phyloP scores from a whole-genome alignment of 805 yeast genomes.

The Starmerella potacharoeniae region DNA sequence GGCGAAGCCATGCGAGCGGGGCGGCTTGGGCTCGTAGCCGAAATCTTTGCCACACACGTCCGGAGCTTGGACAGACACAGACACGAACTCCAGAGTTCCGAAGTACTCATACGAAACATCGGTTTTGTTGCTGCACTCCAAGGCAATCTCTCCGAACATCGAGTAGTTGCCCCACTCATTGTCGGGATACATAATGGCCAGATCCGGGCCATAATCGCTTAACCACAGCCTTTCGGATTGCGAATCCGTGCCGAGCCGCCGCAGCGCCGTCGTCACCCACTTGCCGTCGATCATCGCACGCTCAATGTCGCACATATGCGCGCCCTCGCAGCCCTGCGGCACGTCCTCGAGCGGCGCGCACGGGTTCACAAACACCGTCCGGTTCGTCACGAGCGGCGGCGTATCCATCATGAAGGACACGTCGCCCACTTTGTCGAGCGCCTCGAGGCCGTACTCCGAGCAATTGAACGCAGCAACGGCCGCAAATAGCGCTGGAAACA shows the following conservation, averaged over 20 bases:
- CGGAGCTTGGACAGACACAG: neutral
- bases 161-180: neutral
- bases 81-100: neutral
- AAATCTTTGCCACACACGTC: neutral
- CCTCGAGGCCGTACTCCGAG: neutral
- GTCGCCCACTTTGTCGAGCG: conserved; percentile 4
- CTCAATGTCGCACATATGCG: conserved; percentile 70
- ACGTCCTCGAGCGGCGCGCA: conserved; percentile 40
- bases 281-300: conserved; percentile 41
- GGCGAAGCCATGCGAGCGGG: neutral
- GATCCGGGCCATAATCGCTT: too few relatives aligned
- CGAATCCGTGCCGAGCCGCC: too few relatives aligned
- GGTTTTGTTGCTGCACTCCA: neutral
- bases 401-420: conserved; percentile 39
- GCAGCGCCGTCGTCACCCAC: neutral
- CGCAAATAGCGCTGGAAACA: neutral
- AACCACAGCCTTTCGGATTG: too few relatives aligned
- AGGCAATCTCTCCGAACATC: neutral
- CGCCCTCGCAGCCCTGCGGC: conserved; percentile 50
- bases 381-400: conserved; percentile 62
- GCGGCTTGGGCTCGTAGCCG: neutral
- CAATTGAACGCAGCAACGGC: conserved; percentile 1
- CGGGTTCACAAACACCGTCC: conserved; percentile 59
- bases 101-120: neutral
- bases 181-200: too few relatives aligned